Conservation (phyloP, 257 asterid species). For the Solanum stenotomum region DNA sequence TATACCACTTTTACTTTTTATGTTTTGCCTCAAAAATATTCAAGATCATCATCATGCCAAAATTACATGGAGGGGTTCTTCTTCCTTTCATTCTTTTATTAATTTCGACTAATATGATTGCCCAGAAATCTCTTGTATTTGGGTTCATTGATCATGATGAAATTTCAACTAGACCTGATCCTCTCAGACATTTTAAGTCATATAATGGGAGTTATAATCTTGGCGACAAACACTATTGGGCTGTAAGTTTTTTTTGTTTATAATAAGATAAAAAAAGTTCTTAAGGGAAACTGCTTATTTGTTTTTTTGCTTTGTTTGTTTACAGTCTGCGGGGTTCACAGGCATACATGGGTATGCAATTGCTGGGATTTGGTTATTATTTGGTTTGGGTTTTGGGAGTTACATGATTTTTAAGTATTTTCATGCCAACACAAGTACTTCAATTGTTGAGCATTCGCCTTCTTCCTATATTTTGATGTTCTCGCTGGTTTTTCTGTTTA, state of each 20-base stretch:
- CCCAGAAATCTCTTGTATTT: conserved; percentile 14
- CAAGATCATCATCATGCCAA: conserved; percentile 14
- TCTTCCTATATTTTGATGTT: conserved; percentile 16
- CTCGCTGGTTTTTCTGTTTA: conserved; percentile 30
- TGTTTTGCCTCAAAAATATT: neutral
- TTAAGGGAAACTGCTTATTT: neutral
- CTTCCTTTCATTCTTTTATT: conserved; percentile 16
- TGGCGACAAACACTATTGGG: conserved; percentile 54
- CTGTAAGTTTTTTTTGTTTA: conserved; percentile 18
- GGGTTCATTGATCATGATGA: conserved; percentile 16
- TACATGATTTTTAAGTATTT: conserved; percentile 19
- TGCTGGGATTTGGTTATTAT: conserved; percentile 42
- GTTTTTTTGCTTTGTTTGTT: neutral
- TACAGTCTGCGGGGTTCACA: conserved; percentile 45
- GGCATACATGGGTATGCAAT: conserved; percentile 49
- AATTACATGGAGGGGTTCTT: conserved; percentile 12
- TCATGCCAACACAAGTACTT: conserved; percentile 5
- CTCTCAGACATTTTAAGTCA: conserved; percentile 20
- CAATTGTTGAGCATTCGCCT: conserved; percentile 10
- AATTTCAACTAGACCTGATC: conserved; percentile 32
- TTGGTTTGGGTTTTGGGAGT: conserved; percentile 36
- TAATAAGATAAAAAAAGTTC: neutral
- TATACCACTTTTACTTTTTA: neutral
- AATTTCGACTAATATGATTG: conserved; percentile 9
- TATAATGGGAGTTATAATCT: conserved; percentile 37